These are phyloP conservation scores for Euphrasia arctica DNA, from an alignment of 305 asterid genomes.

Conservation along the genomic window DNA sequence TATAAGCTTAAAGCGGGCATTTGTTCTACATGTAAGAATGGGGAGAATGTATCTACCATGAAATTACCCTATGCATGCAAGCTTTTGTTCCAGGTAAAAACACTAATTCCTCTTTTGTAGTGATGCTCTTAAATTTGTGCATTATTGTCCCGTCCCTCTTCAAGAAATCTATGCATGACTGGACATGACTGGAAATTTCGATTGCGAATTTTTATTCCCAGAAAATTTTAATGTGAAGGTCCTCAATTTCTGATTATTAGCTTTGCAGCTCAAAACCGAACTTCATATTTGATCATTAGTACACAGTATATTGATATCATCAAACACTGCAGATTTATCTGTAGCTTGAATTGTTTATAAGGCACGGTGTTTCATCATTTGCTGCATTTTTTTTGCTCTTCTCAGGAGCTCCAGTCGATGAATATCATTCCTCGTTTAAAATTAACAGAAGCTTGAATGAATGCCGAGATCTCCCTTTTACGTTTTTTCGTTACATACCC, in stretches of 20 bases:
- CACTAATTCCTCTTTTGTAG: constrained; percentile 6
- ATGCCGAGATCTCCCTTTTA: not conserved
- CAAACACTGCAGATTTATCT: too few relatives aligned
- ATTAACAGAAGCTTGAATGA: constrained; percentile 56
- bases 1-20: constrained; percentile 62
- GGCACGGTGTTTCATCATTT: constrained; percentile 6
- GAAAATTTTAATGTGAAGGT: not conserved
- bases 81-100: constrained; percentile 80
- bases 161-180: not conserved
- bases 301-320: not conserved
- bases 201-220: too few relatives aligned
- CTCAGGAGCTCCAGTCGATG: constrained; percentile 87
- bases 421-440: constrained; percentile 73
- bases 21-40: constrained; percentile 83
- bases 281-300: not conserved
- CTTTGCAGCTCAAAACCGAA: not conserved
- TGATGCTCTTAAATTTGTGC: constrained; percentile 1
- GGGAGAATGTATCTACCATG: constrained; percentile 86
- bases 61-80: constrained; percentile 99
- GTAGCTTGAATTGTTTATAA: not conserved
- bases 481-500: not conserved
- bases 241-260: not conserved
- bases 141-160: not conserved
- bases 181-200: constrained; percentile 1
- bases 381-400: not conserved